Evolutionary conservation across 768 basidiomycete genomes (phyloP), one percentile per base, ranked within the genome.

Genomic region (Kwoniella newhampshirensis): DNA sequence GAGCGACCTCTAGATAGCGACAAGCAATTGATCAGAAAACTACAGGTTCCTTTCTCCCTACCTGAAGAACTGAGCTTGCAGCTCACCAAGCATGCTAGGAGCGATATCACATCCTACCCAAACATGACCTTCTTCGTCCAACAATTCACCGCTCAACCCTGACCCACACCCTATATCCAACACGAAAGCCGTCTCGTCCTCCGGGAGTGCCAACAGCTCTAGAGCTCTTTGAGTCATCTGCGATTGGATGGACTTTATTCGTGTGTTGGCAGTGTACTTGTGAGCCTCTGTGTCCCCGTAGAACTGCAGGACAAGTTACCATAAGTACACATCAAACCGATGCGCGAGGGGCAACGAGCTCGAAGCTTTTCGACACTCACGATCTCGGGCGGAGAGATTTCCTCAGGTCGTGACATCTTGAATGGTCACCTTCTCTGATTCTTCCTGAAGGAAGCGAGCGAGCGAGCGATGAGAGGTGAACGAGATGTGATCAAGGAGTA

Each of bases 141-240:
- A 79, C 67, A 98, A 91, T 79, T 97, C 93, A 1, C 96, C 96
- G 21, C 89, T 92, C 18, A 99, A 78, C 2, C 96, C 96, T n/a
- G 88, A 91, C 17, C 96, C 96, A 70, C 93, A 98, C 1, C 96
- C 96, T 54, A 99, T 91, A 74, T 99, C 96, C 30, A 98, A 83
- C 15, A 99, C 79, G 70, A 88, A 89, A 0, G 88, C 87, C 0
- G 92, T 84, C 57, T 91, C 81, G 43, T 85, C 87, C 44, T 82
- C 81, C 9, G 91, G 87, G 35, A 97, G 78, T 64, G 86, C 88
- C 40, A 98, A 81, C 11, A 99, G 81, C 75, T 98, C 96, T 30
- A 99, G 79, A 1, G 93, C 93, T 64, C 96, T 84, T 66, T 92
- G 89, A 15, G 96, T 96, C 96, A 99, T 97, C 62, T 93, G 87